Base-by-base conservation (phyloP, 2,329 filamentous ascomycete genomes). In the Diaporthe humulicola region DNA sequence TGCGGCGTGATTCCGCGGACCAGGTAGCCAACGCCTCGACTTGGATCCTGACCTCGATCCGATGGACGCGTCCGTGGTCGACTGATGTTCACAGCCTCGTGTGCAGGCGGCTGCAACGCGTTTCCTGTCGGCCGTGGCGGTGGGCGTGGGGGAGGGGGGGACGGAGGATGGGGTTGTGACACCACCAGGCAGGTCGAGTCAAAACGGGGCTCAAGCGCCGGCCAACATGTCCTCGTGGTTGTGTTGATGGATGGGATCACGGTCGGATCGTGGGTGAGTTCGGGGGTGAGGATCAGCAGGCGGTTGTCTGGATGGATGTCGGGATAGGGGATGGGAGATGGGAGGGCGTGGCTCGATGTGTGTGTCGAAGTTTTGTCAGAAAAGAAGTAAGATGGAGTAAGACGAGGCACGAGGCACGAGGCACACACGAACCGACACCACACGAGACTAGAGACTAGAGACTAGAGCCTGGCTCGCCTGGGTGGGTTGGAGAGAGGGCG, bases 371-470 rank as follows among this genome's bases (percentile, higher is more conserved):
- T 48, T 70, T 70, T 60, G 54, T 71, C 70, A 50, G 36, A 12
- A 61, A 60, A 22, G 45, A 42, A 38, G 56, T 66, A 67, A 67
- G 66, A 70, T 74, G 42, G 60, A 71, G 50, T 50, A 64, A 70
- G 56, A 61, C 50, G 50, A 70, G 64, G 72, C 61, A 73, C 71
- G 71, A 73, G 71, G 71, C 30, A 70, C 64, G 40, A 73, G 61
- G 61, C 70, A 64, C 70, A 71, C 61, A 58, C 71, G 48, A 73
- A n/a, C n/a, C n/a, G n/a, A n/a, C n/a, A n/a, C n/a, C n/a, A n/a
- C n/a, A n/a, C n/a, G n/a, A n/a, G n/a, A n/a, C n/a, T n/a, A n/a
- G n/a, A n/a, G n/a, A n/a, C n/a, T n/a, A n/a, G n/a, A n/a, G 48
- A 50, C 7, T 14, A 9, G 45, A 45, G 15, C 17, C 19, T 48